Evolutionary conservation across 371 early-diverging fungal species (phyloP), one percentile per base, ranked within the genome.

Genomic region (Nematocida ironsii): DNA sequence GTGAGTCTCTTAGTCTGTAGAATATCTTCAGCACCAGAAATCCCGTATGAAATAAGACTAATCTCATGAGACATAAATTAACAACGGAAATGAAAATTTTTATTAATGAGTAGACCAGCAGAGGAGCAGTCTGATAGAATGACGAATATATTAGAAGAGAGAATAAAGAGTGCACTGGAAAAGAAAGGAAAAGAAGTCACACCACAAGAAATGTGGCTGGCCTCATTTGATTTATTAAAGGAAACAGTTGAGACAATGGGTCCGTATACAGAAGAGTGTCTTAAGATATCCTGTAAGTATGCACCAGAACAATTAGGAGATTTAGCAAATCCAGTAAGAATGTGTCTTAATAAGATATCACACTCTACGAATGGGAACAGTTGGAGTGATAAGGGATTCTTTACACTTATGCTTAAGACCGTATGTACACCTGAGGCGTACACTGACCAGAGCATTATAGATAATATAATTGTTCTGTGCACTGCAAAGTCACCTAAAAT

Each of bases 371-470:
- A 42, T 5, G 45, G 48, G 5, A 67, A 68, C n/a, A 27, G 7
- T 16, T 75, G 76, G 76, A 55, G 45, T n/a, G 42, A 56, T 1
- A 64, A 68, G 33, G 76, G 50, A 1, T 64, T 75, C n/a, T 69
- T n/a, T 20, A 18, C 7, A 16, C 64, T 75, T n/a, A 40, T 75
- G 40, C 76, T 75, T 54, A 75, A 75, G 45, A 67, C 66, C 11
- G 66, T 75, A 11, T 75, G 47, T 42, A 75, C 76, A 6, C 72
- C 75, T 16, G 76, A 69, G 44, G 76, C 76, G 5, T 75, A 27
- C 39, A 23, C 48, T 5, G 76, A 75, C 66, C 7, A 13, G 20
- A 69, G 48, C 16, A n/a, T 64, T 18, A 45, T 75, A 27, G 76
- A 69, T 5, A 9, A 18, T 11, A 48, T 75, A 6, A 40, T 75